Conservation (phyloP, 208 protist species). For the Leishmania guyanensis region DNA sequence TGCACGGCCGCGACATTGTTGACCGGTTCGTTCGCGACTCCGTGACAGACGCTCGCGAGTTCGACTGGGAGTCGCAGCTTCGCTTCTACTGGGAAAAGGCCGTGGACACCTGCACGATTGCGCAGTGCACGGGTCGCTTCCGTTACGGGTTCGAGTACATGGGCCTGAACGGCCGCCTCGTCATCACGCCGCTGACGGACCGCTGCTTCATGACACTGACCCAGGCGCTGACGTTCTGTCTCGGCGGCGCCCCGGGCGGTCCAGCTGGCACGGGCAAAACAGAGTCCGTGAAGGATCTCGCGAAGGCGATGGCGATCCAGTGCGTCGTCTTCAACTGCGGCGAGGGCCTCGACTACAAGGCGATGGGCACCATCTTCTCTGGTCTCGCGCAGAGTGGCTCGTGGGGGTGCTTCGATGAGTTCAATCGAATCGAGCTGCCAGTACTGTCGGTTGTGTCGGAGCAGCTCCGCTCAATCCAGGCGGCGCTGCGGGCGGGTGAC, state of each 20-base stretch:
- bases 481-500: constrained; percentile 86
- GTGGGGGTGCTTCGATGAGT: constrained; percentile 99
- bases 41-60: constrained; percentile 97
- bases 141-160: constrained; percentile 99
- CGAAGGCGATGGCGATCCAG: constrained; percentile 96
- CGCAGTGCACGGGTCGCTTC: constrained; percentile 97
- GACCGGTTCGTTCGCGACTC: constrained; percentile 98
- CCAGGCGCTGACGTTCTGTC: constrained; percentile 97
- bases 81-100: constrained; percentile 98
- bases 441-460: constrained; percentile 98
- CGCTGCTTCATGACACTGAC: constrained; percentile 99
- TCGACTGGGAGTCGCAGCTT: constrained; percentile 99
- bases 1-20: constrained; percentile 99
- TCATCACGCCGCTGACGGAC: constrained; percentile 99
- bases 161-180: constrained; percentile 98
- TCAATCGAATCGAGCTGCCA: constrained; percentile 99
- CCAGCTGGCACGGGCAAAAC: constrained; percentile 98
- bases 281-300: constrained; percentile 99
- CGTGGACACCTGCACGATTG: constrained; percentile 95
- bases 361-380: constrained; percentile 98
- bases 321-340: constrained; percentile 99
- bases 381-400: constrained; percentile 97
- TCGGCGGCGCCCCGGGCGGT: constrained; percentile 96
- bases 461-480: constrained; percentile 98
- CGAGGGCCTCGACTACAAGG: constrained; percentile 98